A percentile compares a stretch with the other conserved stretches of the same genome.
phyloP scores from a whole-genome alignment of 2,329 filamentous ascomycete genomes.

The Tolypocladium tropicale region DNA sequence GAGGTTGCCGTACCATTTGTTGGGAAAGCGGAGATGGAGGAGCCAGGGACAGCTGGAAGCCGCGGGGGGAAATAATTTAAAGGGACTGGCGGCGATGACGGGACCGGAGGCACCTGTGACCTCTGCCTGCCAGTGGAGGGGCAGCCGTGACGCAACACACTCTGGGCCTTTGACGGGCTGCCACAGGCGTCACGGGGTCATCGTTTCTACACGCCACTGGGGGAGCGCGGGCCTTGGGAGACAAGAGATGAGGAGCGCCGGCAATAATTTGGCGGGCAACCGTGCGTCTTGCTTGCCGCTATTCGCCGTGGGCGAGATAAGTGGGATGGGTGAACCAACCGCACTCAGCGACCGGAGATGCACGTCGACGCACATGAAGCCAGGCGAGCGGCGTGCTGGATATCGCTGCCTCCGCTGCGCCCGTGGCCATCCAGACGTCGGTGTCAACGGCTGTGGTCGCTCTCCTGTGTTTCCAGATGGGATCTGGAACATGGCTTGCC shows the following conservation, averaged over 20 bases:
- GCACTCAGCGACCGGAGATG: background rate
- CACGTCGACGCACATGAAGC: background rate
- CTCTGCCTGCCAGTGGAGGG: background rate
- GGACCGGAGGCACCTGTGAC: background rate
- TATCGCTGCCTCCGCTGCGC: background rate
- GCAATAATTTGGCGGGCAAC: background rate
- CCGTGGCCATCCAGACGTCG: too few species aligned
- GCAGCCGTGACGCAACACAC: slow-evolving; percentile 4
- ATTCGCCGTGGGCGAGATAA: background rate
- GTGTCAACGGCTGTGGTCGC: too few species aligned
- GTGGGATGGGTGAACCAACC: background rate
- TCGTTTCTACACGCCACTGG: background rate
- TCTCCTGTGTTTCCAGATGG: background rate
- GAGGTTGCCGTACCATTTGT: background rate
- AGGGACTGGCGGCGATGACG: background rate
- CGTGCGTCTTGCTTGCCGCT: background rate
- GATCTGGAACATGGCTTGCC: background rate
- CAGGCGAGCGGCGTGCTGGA: background rate
- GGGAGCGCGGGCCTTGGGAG: background rate
- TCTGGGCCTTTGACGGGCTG: background rate
- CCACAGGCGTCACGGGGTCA: background rate
- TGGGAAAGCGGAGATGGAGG: background rate
- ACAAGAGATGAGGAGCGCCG: background rate
- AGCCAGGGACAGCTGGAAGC: background rate
- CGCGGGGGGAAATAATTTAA: background rate